Evolutionary conservation across 768 basidiomycete genomes (phyloP), one percentile per base, ranked within the genome.

Genomic region (Mycena galopus): DNA sequence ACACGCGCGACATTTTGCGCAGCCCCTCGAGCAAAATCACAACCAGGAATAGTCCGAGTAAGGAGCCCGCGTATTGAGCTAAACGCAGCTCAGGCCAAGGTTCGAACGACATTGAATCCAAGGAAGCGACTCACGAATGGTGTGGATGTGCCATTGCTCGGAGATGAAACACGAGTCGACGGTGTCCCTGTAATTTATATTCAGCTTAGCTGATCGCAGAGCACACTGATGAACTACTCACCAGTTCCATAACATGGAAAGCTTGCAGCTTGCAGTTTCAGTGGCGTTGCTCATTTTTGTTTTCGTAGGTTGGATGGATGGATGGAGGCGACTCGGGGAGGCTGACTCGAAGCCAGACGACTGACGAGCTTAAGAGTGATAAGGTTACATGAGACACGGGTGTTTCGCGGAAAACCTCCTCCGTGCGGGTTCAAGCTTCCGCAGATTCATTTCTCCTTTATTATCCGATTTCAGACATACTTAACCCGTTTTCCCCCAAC

Each of bases 201-300:
- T 19, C 2, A 55, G 16, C 5, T 44, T 29, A 29, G 25, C 0
- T 9, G 21, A 30, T 29, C 4, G 30, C n/a, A 21, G 17, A n/a
- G 7, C n/a, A n/a, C 1, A 47, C 21, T 23, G 32, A 61, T 14
- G 59, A 47, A 42, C 1, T n/a, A 44, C 19, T 9, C 23, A 69
- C 75, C 75, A 71, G 57, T 75, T 73, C 69, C 75, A 71, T 12
- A 68, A 53, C 75, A 76, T 73, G 56, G 72, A 68, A 10, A 71
- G 35, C 30, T 69, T 65, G 64, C 74, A 75, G n/a, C 16, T 21
- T 47, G 44, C 1, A n/a, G 44, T 47, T 21, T 47, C 21, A 32
- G 56, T 23, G 4, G 63, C 14, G 35, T 61, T 17, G 61, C 29
- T 53, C 71, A 73, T 73, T 14, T 53, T 64, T 35, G 32, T 19